A percentile compares a stretch with the other conserved stretches of the same genome.
These are phyloP conservation scores for Capronia americana DNA, from an alignment of 2,329 filamentous ascomycete genomes.

Conservation along the genomic window DNA sequence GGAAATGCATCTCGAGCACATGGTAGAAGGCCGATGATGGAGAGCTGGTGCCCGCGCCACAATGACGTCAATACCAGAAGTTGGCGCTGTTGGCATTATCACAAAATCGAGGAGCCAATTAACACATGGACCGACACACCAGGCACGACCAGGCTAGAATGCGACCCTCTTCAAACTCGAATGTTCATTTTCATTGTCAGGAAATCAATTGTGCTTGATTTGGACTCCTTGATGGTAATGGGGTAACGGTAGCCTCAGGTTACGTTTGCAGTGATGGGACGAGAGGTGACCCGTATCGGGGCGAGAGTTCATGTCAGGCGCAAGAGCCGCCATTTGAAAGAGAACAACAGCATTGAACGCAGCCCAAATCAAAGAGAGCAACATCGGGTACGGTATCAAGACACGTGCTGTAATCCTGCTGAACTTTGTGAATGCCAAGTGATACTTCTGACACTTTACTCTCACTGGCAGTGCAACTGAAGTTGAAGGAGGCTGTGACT, in stretches of 20 bases:
- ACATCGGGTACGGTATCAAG: neutral
- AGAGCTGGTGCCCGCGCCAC: constrained; percentile 22
- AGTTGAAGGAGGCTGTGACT: neutral
- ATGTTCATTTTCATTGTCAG: neutral
- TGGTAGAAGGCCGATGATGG: constrained; percentile 10
- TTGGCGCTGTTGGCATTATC: constrained; percentile 6
- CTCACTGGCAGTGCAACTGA: neutral
- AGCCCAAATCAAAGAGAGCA: neutral
- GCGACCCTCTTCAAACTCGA: neutral
- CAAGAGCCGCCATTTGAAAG: neutral
- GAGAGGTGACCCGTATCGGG: neutral
- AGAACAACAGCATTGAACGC: neutral
- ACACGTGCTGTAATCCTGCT: neutral
- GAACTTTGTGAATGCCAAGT: neutral
- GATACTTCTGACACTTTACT: neutral
- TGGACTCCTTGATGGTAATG: neutral
- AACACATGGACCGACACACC: neutral
- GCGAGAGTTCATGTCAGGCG: neutral
- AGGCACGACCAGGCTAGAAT: neutral
- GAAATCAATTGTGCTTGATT: neutral
- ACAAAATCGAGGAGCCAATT: constrained; percentile 2
- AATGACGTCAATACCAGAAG: constrained; percentile 21
- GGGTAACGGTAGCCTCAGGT: neutral
- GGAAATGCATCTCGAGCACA: constrained; percentile 7
- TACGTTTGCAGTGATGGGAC: neutral